These are phyloP conservation scores for Starmera caribaea DNA, from an alignment of 805 yeast species.

Conservation along the genomic window DNA sequence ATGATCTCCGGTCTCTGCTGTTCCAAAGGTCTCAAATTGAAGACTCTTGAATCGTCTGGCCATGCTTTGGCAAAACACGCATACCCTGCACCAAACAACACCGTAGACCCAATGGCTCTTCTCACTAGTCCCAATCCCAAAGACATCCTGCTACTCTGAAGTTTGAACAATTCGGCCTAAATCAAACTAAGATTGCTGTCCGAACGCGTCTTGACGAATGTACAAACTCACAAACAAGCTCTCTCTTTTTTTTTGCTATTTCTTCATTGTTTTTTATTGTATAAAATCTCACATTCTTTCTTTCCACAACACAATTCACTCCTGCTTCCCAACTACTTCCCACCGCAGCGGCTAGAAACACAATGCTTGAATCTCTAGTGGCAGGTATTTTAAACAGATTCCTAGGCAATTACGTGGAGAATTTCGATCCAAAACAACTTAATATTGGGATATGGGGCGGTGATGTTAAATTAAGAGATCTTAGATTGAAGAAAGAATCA, in stretches of 20 bases:
- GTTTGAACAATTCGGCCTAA: too few relatives aligned
- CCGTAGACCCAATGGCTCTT: conserved; percentile 9
- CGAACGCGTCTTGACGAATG: neutral
- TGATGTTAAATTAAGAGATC: conserved; percentile 76
- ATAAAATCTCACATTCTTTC: too few relatives aligned
- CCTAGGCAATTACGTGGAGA: conserved; percentile 74
- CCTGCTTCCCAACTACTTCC: neutral
- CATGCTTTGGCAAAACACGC: conserved; percentile 17
- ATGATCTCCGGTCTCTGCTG: conserved; percentile 19
- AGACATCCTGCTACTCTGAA: conserved; percentile 2
- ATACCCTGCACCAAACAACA: conserved; percentile 16
- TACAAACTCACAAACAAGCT: neutral
- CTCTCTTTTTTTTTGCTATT: too few relatives aligned
- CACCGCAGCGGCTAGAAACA: neutral
- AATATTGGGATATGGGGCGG: conserved; percentile 98
- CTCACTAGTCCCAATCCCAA: conserved; percentile 6
- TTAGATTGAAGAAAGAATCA: conserved; percentile 78
- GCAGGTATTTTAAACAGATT: conserved; percentile 54
- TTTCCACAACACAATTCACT: too few relatives aligned
- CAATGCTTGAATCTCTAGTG: conserved; percentile 58
- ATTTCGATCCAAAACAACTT: conserved; percentile 90
- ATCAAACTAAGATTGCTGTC: neutral
- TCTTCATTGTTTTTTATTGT: too few relatives aligned
- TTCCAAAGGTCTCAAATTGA: conserved; percentile 7
- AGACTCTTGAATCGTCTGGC: conserved; percentile 12